Conservation (phyloP, 352 stramenopile genomes). For the Phytophthora vignae region DNA sequence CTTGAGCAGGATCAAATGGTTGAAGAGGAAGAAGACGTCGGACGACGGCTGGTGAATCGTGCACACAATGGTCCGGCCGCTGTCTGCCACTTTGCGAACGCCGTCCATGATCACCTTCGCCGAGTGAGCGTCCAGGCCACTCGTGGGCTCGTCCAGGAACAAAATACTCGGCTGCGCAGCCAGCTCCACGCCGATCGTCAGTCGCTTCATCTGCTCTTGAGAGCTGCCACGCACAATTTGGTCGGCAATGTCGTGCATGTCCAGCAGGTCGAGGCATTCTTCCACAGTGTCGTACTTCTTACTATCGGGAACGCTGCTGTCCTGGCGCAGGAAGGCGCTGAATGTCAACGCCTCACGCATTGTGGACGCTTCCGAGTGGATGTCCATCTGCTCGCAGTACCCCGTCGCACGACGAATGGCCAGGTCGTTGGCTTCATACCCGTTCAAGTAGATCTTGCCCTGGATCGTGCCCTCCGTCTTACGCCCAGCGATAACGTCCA, state of each 20-base stretch:
- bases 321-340: constrained; percentile 73
- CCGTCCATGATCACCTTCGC: constrained; percentile 82
- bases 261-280: constrained; percentile 39
- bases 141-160: constrained; percentile 1
- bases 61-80: constrained; percentile 78
- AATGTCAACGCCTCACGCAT: constrained; percentile 89
- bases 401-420: constrained; percentile 47
- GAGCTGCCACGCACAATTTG: constrained; percentile 47
- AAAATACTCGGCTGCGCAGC: constrained; percentile 71
- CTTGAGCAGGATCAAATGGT: constrained; percentile 75
- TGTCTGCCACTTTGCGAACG: constrained; percentile 75
- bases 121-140: constrained; percentile 75
- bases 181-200: constrained; percentile 88
- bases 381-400: constrained; percentile 84
- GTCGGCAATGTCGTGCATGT: constrained; percentile 45
- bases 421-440: constrained; percentile 37
- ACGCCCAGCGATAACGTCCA: constrained; percentile 25
- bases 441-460: constrained; percentile 61
- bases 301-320: constrained; percentile 25
- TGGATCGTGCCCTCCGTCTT: constrained; percentile 57
- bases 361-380: constrained; percentile 84
- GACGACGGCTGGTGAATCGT: constrained; percentile 93
- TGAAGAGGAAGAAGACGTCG: constrained; percentile 83
- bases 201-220: constrained; percentile 50
- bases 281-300: constrained; percentile 44